Percentiles rank a stretch among this genome's conserved stretches.
These are phyloP conservation scores for Eragrostis tef DNA, from an alignment of 202 grass and related monocot genomes.

Conservation along the genomic window DNA sequence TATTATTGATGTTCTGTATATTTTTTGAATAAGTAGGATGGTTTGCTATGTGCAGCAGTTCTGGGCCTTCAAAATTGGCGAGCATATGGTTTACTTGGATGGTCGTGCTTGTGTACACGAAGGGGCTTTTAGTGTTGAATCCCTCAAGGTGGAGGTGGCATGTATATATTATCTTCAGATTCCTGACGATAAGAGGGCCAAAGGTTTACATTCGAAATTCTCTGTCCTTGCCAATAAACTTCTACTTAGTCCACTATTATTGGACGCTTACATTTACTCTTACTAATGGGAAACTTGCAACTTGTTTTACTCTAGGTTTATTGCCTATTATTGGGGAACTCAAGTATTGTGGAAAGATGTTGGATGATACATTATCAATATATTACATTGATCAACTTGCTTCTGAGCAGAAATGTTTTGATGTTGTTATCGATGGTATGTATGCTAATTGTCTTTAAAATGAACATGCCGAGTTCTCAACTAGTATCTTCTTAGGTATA, in stretches of 20 bases:
- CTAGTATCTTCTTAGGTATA: conserved; percentile 11
- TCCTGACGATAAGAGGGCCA: conserved; percentile 69
- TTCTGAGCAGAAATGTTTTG: conserved; percentile 67
- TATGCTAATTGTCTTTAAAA: conserved; percentile 3
- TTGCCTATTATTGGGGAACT: conserved; percentile 77
- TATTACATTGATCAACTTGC: conserved; percentile 57
- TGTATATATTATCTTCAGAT: conserved; percentile 86
- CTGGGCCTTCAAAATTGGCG: conserved; percentile 72
- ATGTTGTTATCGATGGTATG: conserved; percentile 77
- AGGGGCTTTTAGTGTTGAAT: conserved; percentile 57
- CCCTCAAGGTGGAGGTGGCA: conserved; percentile 85
- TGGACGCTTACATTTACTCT: conserved; percentile 2
- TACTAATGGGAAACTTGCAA: background rate
- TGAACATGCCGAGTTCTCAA: conserved; percentile 12
- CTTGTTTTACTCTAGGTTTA: conserved; percentile 59
- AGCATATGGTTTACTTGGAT: conserved; percentile 70
- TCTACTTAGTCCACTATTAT: conserved; percentile 46
- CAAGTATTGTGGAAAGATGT: conserved; percentile 59
- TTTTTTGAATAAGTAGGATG: conserved; percentile 36
- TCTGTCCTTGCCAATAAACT: background rate
- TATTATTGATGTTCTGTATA: background rate
- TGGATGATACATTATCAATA: conserved; percentile 55
- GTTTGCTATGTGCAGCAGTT: conserved; percentile 56
- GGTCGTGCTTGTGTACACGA: conserved; percentile 55
- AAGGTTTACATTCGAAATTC: conserved; percentile 58